These are phyloP conservation scores for Lipomyces orientalis DNA, from an alignment of 805 yeast genomes.

Conservation along the genomic window DNA sequence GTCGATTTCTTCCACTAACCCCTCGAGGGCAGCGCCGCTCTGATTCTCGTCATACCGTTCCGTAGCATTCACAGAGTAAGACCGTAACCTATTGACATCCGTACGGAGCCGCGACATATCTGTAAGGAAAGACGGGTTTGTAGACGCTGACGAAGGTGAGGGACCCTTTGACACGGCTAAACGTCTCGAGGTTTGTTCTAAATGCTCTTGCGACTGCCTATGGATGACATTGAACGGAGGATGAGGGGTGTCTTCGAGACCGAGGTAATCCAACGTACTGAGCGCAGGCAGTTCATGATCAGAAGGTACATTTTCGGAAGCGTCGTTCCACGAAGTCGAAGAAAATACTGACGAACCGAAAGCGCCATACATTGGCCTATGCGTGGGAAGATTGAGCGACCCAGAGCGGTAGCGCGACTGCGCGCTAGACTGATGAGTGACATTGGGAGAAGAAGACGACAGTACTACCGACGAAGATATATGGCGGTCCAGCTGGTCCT, in stretches of 20 bases:
- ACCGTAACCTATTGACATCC: conserved; percentile 35
- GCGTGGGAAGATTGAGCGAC: conserved; percentile 33
- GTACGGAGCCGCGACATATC: conserved; percentile 30
- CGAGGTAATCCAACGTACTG: conserved; percentile 37
- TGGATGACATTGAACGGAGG: background rate
- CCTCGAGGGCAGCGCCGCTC: conserved; percentile 18
- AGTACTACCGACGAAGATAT: conserved; percentile 1
- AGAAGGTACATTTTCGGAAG: background rate
- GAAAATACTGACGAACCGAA: conserved; percentile 26
- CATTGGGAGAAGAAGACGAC: conserved; percentile 3
- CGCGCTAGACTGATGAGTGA: background rate
- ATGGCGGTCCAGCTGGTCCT: background rate
- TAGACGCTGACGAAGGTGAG: conserved; percentile 7
- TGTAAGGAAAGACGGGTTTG: conserved; percentile 19
- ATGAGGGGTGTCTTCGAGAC: conserved; percentile 31
- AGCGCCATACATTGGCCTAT: conserved; percentile 13
- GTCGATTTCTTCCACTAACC: conserved; percentile 30
- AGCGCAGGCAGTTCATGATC: conserved; percentile 30
- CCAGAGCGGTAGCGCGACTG: conserved; percentile 35
- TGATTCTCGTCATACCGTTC: conserved; percentile 32
- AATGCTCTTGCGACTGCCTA: conserved; percentile 5
- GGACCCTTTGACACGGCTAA: conserved; percentile 1
- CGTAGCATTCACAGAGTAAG: conserved; percentile 37
- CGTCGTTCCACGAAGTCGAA: conserved; percentile 11
- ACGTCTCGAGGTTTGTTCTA: background rate